Evolutionary conservation across 805 yeast genomes (phyloP).

Genomic region (Lipomyces starkeyi): DNA sequence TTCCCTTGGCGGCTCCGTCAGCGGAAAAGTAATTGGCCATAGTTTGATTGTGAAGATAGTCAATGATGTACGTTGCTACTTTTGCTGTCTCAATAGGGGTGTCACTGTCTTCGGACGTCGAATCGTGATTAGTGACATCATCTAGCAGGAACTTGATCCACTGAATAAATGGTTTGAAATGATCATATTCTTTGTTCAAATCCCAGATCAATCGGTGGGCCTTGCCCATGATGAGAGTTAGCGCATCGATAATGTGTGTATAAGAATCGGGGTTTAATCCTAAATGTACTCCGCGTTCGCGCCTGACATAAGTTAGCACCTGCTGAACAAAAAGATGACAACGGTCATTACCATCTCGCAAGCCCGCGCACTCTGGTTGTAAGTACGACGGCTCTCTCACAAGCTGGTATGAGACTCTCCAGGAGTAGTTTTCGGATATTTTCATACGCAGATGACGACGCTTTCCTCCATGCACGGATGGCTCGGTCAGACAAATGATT

Average conservation of each 20-base stretch:
- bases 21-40: constrained; percentile 14
- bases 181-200: constrained; percentile 29
- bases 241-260: constrained; percentile 22
- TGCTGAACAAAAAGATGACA: not conserved
- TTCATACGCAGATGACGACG: constrained; percentile 23
- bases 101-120: constrained; percentile 14
- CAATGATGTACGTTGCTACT: constrained; percentile 28
- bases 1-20: not conserved
- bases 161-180: constrained; percentile 27
- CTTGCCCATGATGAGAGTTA: constrained; percentile 17
- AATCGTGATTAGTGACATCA: constrained; percentile 15
- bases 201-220: constrained; percentile 29
- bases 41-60: constrained; percentile 14
- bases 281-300: constrained; percentile 38
- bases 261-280: constrained; percentile 33
- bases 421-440: constrained; percentile 27
- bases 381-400: constrained; percentile 35
- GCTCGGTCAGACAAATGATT: constrained; percentile 31
- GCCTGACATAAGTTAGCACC: constrained; percentile 19
- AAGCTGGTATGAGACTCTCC: constrained; percentile 38
- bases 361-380: constrained; percentile 36
- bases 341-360: constrained; percentile 34
- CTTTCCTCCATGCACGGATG: constrained; percentile 36
- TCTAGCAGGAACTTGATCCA: constrained; percentile 33
- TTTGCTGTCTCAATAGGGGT: constrained; percentile 23